Percentiles rank a stretch among this genome's conserved stretches.
Conservation (phyloP, 805 yeast genomes). For the Myxozyma monticola region DNA sequence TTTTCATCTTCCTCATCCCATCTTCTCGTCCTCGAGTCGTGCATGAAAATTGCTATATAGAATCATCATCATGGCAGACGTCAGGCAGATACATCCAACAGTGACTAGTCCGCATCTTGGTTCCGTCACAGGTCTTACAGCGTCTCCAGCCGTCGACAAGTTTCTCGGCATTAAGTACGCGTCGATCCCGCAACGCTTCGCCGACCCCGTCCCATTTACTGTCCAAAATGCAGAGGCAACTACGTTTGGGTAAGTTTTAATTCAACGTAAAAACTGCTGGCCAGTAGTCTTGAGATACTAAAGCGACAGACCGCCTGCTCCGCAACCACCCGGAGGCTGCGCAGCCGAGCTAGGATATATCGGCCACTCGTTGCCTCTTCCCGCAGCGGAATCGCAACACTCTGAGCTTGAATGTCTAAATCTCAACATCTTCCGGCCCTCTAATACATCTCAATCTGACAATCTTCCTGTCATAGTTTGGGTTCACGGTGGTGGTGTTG, state of each 20-base stretch:
- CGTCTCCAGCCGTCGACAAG: neutral
- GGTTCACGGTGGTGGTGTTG: conserved; percentile 49
- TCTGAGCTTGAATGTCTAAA: conserved; percentile 10
- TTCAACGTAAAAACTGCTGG: neutral
- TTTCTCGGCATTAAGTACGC: conserved; percentile 10
- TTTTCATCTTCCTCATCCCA: too few relatives aligned
- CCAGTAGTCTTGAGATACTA: neutral
- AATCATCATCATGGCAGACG: too few relatives aligned
- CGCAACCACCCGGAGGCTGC: conserved; percentile 13
- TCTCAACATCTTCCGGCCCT: conserved; percentile 1
- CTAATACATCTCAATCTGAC: neutral
- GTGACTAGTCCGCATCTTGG: neutral
- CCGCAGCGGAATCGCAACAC: neutral
- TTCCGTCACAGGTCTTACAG: neutral
- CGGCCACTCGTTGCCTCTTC: conserved; percentile 3
- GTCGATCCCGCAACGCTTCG: conserved; percentile 3
- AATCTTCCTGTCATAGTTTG: conserved; percentile 31
- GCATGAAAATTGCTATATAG: too few relatives aligned
- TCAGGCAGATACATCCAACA: too few relatives aligned
- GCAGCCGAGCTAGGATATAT: conserved; percentile 5
- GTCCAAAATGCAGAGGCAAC: conserved; percentile 3
- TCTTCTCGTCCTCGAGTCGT: too few relatives aligned
- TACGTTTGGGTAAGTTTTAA: conserved; percentile 1
- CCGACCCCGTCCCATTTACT: neutral
- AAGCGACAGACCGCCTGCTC: conserved; percentile 8